phyloP scores from a whole-genome alignment of 2,329 filamentous ascomycete species.

The Fonsecaea pugnacius region DNA sequence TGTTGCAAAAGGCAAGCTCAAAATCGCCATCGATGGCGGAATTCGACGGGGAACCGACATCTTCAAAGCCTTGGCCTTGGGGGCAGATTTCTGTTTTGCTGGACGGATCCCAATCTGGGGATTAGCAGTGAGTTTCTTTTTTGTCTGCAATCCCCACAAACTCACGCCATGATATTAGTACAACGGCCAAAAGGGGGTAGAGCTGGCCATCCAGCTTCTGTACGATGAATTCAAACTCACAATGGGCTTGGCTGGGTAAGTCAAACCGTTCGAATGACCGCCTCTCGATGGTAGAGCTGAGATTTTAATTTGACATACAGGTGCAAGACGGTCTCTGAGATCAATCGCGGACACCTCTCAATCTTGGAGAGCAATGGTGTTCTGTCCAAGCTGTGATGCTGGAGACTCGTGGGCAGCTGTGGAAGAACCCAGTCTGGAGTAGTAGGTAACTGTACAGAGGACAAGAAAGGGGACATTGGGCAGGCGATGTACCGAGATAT shows the following conservation, averaged over 20 bases:
- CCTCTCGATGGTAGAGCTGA: too few species aligned
- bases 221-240: constrained; percentile 25
- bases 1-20: constrained; percentile 40
- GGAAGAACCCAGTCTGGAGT: background rate
- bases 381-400: constrained; percentile 39
- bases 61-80: constrained; percentile 46
- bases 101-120: constrained; percentile 45
- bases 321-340: constrained; percentile 40
- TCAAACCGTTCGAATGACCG: constrained; percentile 15
- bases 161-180: constrained; percentile 12
- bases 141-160: background rate
- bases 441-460: too few species aligned
- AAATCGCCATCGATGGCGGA: constrained; percentile 41
- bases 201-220: constrained; percentile 21
- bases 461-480: background rate
- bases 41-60: constrained; percentile 45
- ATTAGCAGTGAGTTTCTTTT: constrained; percentile 36
- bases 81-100: constrained; percentile 43
- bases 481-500: too few species aligned
- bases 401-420: background rate
- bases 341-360: constrained; percentile 40
- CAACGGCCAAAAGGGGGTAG: constrained; percentile 24
- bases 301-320: background rate
- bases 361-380: constrained; percentile 40
- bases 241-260: constrained; percentile 34